These are phyloP conservation scores for Melaleuca alternifolia DNA, from an alignment of 345 rosid genomes.

Conservation along the genomic window DNA sequence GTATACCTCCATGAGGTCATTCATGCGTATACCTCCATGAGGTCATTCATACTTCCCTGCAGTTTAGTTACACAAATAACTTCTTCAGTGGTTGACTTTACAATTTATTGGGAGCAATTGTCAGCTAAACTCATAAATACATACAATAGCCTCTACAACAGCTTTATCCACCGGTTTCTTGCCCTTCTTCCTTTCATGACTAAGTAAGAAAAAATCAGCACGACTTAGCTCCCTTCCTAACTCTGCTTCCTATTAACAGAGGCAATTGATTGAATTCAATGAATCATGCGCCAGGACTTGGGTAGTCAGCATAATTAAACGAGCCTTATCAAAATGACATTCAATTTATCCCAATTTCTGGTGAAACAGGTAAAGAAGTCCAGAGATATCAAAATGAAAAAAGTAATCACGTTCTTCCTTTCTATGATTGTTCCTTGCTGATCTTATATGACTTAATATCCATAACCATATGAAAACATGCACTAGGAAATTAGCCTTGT, in stretches of 20 bases:
- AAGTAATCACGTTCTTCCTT: not conserved
- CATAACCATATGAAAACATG: not conserved
- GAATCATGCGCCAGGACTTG: not conserved
- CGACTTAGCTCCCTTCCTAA: not conserved
- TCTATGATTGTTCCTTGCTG: not conserved
- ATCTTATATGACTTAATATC: not conserved
- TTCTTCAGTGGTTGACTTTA: not conserved
- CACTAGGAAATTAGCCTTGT: not conserved
- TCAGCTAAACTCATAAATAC: not conserved
- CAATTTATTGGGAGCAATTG: not conserved
- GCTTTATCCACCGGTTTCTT: not conserved
- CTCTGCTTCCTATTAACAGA: not conserved
- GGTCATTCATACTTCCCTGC: not conserved
- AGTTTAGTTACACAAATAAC: not conserved
- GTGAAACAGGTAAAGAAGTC: not conserved
- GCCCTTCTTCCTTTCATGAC: not conserved
- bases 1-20: not conserved
- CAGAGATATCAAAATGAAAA: not conserved
- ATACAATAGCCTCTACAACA: not conserved
- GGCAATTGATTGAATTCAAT: not conserved
- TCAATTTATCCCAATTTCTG: not conserved
- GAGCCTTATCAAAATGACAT: not conserved
- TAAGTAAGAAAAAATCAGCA: not conserved
- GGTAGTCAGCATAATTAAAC: not conserved
- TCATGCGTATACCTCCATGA: no score